Evolutionary conservation across 768 basidiomycete species (phyloP).

Genomic region (Pleurotus tuber-regium): DNA sequence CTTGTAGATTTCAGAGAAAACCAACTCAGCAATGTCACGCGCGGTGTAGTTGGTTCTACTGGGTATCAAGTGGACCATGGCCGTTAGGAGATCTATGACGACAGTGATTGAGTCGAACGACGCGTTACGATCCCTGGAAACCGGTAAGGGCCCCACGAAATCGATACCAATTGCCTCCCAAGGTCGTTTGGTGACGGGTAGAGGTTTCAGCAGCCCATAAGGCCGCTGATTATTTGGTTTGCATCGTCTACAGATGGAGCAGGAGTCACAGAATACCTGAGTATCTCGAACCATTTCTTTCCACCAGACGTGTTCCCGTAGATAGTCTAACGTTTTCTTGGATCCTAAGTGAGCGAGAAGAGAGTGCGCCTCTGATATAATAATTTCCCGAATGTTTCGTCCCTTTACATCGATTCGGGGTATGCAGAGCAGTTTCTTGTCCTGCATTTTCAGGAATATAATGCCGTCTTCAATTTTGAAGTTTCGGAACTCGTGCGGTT

Average conservation of each 20-base stretch:
- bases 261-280: conserved; percentile 24
- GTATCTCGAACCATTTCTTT: conserved; percentile 24
- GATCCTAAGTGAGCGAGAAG: conserved; percentile 28
- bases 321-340: conserved; percentile 27
- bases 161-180: conserved; percentile 29
- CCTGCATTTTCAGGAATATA: conserved; percentile 16
- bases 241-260: conserved; percentile 12
- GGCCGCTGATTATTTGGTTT: conserved; percentile 17
- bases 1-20: conserved; percentile 21
- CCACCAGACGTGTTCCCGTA: conserved; percentile 23
- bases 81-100: conserved; percentile 17
- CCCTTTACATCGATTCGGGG: conserved; percentile 13
- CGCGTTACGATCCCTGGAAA: conserved; percentile 17
- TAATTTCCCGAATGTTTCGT: conserved; percentile 20
- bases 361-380: conserved; percentile 26
- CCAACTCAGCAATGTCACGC: not conserved
- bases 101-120: conserved; percentile 22
- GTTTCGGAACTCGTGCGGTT: conserved; percentile 17
- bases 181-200: conserved; percentile 20
- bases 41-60: conserved; percentile 10
- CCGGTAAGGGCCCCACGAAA: conserved; percentile 27
- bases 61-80: conserved; percentile 19
- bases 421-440: conserved; percentile 17
- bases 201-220: conserved; percentile 10
- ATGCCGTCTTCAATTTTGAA: conserved; percentile 15